Evolutionary conservation across 441 rosid genomes (phyloP).

Genomic region (Gossypium gossypioides): DNA sequence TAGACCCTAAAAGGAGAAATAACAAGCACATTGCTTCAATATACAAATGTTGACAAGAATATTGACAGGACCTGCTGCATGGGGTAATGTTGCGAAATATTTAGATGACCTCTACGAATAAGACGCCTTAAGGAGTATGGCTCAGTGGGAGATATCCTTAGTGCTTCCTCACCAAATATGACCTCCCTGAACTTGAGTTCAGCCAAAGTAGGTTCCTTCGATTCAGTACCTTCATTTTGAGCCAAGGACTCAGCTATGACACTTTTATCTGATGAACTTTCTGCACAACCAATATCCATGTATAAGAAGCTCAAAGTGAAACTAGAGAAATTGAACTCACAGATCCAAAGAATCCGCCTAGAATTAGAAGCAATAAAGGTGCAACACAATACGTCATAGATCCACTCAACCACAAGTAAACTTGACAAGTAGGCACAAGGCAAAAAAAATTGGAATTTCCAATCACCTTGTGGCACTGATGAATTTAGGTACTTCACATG

Average conservation of each 20-base stretch:
- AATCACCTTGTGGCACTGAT: constrained; percentile 30
- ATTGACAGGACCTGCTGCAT: constrained; percentile 60
- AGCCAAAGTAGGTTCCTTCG: constrained; percentile 30
- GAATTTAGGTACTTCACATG: constrained; percentile 32
- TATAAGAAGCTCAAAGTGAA: neutral
- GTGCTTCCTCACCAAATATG: constrained; percentile 86
- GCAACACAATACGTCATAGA: neutral
- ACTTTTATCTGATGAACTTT: constrained; percentile 35
- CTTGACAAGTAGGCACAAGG: neutral
- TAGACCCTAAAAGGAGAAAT: neutral
- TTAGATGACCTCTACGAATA: constrained; percentile 87
- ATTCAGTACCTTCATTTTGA: constrained; percentile 28
- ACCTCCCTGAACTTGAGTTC: constrained; percentile 38
- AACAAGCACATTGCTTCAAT: neutral
- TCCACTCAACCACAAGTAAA: constrained; percentile 1
- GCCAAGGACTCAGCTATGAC: constrained; percentile 24
- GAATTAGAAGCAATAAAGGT: neutral
- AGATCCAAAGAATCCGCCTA: neutral
- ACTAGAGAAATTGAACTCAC: neutral
- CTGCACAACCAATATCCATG: constrained; percentile 31
- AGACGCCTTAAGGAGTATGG: constrained; percentile 70
- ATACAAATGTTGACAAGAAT: neutral
- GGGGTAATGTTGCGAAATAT: constrained; percentile 69
- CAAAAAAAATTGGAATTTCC: neutral
- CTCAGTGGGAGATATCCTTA: constrained; percentile 58